Conservation (phyloP, 129 eudicot species). For the Helichrysum umbraculigerum region DNA sequence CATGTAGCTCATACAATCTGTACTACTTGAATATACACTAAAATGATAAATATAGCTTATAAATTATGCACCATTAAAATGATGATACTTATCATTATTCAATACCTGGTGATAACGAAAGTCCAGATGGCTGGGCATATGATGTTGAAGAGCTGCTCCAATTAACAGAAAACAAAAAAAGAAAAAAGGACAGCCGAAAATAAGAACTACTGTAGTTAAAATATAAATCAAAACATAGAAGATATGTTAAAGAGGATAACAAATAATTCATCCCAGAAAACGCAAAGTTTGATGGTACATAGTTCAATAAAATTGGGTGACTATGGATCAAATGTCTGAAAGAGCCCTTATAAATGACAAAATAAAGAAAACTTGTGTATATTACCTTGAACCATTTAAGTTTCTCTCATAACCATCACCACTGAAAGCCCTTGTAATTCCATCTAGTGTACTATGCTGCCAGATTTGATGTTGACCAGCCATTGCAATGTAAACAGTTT, state of each 20-base stretch:
- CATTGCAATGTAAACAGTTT: constrained; percentile 89
- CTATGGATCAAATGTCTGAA: neutral
- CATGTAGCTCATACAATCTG: neutral
- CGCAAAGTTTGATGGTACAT: constrained; percentile 3
- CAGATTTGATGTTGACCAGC: constrained; percentile 99
- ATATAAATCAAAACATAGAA: neutral
- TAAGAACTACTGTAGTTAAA: neutral
- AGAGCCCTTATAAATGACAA: neutral
- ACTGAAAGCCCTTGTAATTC: constrained; percentile 77
- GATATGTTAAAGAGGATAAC: constrained; percentile 15
- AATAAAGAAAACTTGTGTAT: neutral
- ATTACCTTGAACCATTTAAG: constrained; percentile 87
- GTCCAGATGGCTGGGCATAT: constrained; percentile 99
- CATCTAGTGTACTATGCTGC: constrained; percentile 68
- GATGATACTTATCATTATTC: neutral
- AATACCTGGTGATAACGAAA: constrained; percentile 83
- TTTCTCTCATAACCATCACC: constrained; percentile 98
- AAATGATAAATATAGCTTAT: neutral
- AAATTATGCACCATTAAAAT: neutral
- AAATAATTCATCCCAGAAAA: neutral
- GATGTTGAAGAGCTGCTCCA: constrained; percentile 73
- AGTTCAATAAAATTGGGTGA: neutral
- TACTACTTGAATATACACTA: constrained; percentile 10
- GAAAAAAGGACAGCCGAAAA: neutral
- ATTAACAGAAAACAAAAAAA: neutral